A percentile compares a stretch with the other conserved stretches of the same genome.
Conservation (phyloP, 2,329 filamentous ascomycete species). For the Fusarium camptoceras region DNA sequence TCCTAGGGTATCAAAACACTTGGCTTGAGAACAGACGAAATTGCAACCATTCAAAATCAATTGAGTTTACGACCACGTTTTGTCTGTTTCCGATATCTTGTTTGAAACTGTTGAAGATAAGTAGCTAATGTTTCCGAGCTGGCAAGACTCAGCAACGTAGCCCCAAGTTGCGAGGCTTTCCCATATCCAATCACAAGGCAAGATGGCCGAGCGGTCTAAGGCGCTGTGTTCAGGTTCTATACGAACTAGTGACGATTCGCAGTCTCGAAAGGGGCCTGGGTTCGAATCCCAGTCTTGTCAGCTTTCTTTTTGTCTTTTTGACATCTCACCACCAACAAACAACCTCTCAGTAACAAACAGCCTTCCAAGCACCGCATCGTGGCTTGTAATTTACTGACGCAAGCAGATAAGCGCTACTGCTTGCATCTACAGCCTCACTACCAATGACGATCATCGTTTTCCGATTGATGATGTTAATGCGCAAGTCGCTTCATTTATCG, state of each 20-base stretch:
- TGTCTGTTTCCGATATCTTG: neutral
- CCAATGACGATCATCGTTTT: neutral
- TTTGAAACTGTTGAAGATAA: neutral
- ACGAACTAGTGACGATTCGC: conserved; percentile 27
- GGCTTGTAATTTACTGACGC: neutral
- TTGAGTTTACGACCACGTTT: neutral
- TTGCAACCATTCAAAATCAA: neutral
- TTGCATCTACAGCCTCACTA: neutral
- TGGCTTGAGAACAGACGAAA: neutral
- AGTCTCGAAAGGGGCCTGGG: conserved; percentile 34
- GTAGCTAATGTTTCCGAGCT: neutral
- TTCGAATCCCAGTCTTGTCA: conserved; percentile 36
- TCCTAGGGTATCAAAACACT: neutral
- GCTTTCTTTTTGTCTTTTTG: neutral
- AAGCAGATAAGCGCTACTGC: conserved; percentile 4
- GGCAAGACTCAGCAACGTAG: neutral
- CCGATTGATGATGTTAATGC: neutral
- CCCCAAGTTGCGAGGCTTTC: rapidly evolving
- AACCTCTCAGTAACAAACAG: neutral
- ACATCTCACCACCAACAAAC: neutral
- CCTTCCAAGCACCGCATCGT: neutral
- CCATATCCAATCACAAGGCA: conserved; percentile 20
- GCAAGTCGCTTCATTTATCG: neutral
- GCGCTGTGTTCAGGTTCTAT: conserved; percentile 33
- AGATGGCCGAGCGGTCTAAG: conserved; percentile 35